These are phyloP conservation scores for Aureobasidium sp. DNA, from an alignment of 2,329 filamentous ascomycete species.

Conservation along the genomic window DNA sequence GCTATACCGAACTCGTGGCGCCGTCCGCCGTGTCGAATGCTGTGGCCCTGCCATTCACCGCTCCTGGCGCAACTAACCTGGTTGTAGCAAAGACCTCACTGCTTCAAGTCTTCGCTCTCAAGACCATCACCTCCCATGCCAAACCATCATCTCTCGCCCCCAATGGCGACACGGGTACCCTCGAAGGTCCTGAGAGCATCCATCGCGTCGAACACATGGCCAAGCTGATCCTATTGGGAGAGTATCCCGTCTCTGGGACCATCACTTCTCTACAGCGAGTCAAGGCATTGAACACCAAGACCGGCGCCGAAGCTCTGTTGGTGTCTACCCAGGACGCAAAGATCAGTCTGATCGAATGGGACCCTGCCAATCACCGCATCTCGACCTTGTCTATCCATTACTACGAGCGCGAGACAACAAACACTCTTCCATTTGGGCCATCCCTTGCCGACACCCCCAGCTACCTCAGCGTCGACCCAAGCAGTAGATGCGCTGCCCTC, in stretches of 20 bases:
- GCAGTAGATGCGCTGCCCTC: conserved; percentile 85
- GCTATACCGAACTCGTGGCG: conserved; percentile 91
- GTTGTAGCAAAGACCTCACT: conserved; percentile 87
- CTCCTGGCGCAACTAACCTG: conserved; percentile 69
- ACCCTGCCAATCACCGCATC: conserved; percentile 68
- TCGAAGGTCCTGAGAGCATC: conserved; percentile 1
- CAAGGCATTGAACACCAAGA: conserved; percentile 61
- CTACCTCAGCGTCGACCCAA: conserved; percentile 79
- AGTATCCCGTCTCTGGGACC: conserved; percentile 76
- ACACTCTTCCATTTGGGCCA: conserved; percentile 72
- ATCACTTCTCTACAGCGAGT: conserved; percentile 75
- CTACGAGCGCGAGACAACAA: conserved; percentile 89
- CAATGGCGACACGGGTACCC: conserved; percentile 11
- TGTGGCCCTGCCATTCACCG: conserved; percentile 67
- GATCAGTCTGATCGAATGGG: conserved; percentile 89
- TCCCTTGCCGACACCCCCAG: conserved; percentile 68
- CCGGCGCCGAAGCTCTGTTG: conserved; percentile 74
- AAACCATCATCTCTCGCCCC: conserved; percentile 2
- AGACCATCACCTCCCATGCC: conserved; percentile 56
- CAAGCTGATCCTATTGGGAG: conserved; percentile 75
- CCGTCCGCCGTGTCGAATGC: conserved; percentile 92
- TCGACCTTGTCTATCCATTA: conserved; percentile 93
- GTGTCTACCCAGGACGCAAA: conserved; percentile 86
- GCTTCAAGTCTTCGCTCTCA: conserved; percentile 79
- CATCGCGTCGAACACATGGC: conserved; percentile 37